Base-by-base conservation (phyloP, 164 flowering plant species). In the Cinnamomum chago region DNA sequence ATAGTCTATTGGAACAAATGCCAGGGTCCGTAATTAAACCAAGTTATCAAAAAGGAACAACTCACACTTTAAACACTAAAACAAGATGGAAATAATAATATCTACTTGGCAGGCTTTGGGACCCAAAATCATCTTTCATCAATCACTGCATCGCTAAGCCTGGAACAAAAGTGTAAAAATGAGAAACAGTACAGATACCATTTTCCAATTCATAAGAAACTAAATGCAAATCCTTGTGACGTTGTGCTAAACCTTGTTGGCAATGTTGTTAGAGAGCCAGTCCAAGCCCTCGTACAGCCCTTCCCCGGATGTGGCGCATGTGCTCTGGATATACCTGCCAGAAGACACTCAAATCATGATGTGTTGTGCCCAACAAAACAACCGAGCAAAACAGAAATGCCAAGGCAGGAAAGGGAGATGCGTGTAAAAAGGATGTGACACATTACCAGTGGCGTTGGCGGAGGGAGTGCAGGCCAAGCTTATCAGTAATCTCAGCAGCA, bases 401-500 rank as follows among this genome's bases (percentile, higher is more conserved):
- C 17, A 55, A 27, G 25, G 65, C 65, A 71, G 3, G 52, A 50
- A 11, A 25, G 24, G n/a, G 17, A 20, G 13, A 9, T 23, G 28
- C 0, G 5, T 5, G 66, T n/a, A 28, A 9, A 5, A 11, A n/a
- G 25, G 27, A 40, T 40, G 62, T 40, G 62, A 64, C 65, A 50
- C 17, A 24, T 66, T 66, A 88, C 95, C 95, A 90, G 81, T 91
- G 92, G 79, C 93, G 92, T 75, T 91, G 93, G 12, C 92, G 89
- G 58, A 91, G 93, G 30, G 93, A 89, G 79, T 89, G 93, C 76
- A 91, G 92, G 15, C 93, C 92, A 69, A 91, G 92, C 83, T 90
- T 90, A 76, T 91, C 96, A 72, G 93, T 91, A 58, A 91, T 91
- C 83, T 91, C 96, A 62, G 93, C 92, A 77, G 93, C 93, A 82